Percentiles rank a stretch among this genome's conserved stretches.
These are phyloP conservation scores for Sugiyamaella qingdaonensis DNA, from an alignment of 805 yeast genomes.

Conservation along the genomic window DNA sequence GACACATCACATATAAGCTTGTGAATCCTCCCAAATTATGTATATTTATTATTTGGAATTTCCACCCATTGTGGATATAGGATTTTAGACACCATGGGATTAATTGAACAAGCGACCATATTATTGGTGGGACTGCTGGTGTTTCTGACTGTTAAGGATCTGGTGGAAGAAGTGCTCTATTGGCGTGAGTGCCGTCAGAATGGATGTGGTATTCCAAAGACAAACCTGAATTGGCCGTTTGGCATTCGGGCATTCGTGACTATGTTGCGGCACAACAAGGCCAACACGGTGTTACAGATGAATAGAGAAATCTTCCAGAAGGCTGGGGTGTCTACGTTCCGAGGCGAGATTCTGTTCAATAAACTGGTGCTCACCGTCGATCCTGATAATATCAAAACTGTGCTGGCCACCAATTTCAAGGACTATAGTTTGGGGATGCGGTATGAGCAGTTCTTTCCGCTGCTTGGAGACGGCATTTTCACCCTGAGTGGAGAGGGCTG, in stretches of 20 bases:
- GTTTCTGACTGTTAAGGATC: background rate
- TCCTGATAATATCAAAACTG: conserved; percentile 32
- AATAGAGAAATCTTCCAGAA: background rate
- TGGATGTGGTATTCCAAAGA: conserved; percentile 5
- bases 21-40: no score
- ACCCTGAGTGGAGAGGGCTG: conserved; percentile 33
- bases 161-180: background rate
- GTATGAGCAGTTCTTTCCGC: conserved; percentile 23
- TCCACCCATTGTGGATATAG: no score
- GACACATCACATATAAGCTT: no score
- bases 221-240: conserved; percentile 7
- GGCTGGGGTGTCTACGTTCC: background rate
- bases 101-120: background rate
- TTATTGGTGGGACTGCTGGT: background rate
- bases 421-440: conserved; percentile 31
- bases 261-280: background rate
- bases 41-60: no score
- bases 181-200: background rate
- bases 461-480: conserved; percentile 35
- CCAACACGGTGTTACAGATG: background rate
- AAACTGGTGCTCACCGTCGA: conserved; percentile 16
- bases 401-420: conserved; percentile 31
- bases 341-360: conserved; percentile 1
- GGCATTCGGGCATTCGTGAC: conserved; percentile 5
- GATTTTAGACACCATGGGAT: background rate